Evolutionary conservation across 2,329 filamentous ascomycete species (phyloP), one percentile per base, ranked within the genome.

Genomic region (Pseudopyricularia javanii): DNA sequence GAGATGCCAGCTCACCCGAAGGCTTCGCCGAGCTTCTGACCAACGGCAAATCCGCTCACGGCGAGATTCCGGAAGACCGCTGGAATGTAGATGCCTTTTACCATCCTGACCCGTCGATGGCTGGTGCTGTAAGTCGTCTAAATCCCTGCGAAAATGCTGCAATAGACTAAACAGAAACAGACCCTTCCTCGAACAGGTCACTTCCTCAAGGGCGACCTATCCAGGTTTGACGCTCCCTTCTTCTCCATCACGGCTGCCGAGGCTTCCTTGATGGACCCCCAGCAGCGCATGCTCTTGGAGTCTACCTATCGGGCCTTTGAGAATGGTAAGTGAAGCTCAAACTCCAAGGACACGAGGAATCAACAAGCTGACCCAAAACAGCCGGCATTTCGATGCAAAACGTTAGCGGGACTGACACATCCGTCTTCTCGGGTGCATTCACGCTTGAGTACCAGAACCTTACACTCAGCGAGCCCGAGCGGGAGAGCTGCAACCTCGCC

Each of bases 201-300:
- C 47, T 50, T 54, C 15, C 55, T 56, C 15, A 37, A 53, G 9
- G 47, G 49, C 12, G 55, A 56, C 35, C 33, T 50, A 14, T 49
- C 37, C 9, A 22, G 32, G 22, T 85, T 85, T 59, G 82, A 85
- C 58, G 76, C 79, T 32, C 70, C 76, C 1, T 85, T 85, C 68
- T 85, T 85, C 74, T 82, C 82, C 63, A 83, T 85, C 75, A 83
- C 79, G 51, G 80, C 81, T 14, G 74, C 78, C 56, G 82, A 85
- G 64, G 82, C 82, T 47, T 73, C 76, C 28, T 78, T 83, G 58
- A 82, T 80, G 7, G 82, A 86, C 62, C 82, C 82, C 1, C 82
- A 82, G 69, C 80, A 83, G 60, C 74, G 82, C 57, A 65, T 84
- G 17, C 75, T 79, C 5, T 67, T 85, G 4, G 75, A 80, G 37